phyloP scores from a whole-genome alignment of 306 rosid species.

The Inga laurina region DNA sequence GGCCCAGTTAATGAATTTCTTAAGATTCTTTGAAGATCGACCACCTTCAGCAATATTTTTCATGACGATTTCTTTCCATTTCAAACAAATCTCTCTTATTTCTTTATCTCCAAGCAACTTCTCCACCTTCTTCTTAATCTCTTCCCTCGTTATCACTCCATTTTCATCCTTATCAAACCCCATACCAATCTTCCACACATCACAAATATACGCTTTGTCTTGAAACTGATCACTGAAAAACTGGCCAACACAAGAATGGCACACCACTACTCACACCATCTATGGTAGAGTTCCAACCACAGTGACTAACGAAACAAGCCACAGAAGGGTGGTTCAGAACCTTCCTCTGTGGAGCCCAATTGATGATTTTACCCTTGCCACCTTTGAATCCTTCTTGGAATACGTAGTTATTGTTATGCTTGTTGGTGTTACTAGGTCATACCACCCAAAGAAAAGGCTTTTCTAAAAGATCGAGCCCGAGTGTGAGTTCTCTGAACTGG shows the following conservation, averaged over 20 bases:
- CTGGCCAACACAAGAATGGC: neutral
- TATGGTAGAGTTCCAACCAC: neutral
- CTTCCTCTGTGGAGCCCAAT: neutral
- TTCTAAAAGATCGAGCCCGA: neutral
- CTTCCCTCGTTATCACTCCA: neutral
- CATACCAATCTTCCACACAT: neutral
- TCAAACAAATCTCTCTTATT: neutral
- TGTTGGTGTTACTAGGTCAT: neutral
- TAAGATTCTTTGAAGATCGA: neutral
- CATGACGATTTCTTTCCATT: neutral
- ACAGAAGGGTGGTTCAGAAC: neutral
- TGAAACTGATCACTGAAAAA: neutral
- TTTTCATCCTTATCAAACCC: neutral
- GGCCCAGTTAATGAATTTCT: neutral
- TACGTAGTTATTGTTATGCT: neutral
- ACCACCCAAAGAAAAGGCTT: neutral
- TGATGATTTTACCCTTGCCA: neutral
- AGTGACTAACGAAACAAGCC: neutral
- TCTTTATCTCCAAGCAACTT: neutral
- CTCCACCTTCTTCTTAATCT: neutral
- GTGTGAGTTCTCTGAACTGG: neutral
- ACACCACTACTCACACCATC: neutral
- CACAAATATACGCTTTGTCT: neutral
- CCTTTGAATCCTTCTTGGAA: neutral
- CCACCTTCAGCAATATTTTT: neutral